Base-by-base conservation (phyloP, 2,329 filamentous ascomycete genomes). In the Ophiocordyceps sinensis region DNA sequence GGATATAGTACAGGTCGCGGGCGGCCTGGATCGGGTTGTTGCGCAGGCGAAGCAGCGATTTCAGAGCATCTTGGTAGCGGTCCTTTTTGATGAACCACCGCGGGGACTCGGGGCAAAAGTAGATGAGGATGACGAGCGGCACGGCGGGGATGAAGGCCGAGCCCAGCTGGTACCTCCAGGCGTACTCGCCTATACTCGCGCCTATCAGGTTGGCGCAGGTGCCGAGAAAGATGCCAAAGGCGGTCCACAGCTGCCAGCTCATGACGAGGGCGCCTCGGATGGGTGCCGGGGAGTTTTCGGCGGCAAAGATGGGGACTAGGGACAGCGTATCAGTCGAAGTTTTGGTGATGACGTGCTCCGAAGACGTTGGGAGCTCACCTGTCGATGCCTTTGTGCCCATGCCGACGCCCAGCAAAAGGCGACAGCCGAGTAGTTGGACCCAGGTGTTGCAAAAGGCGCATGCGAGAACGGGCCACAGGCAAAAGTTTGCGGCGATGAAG, bases 201-300 rank as follows among this genome's bases (percentile, higher is more conserved):
- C 58, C 53, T 55, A 73, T 58, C 65, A 75, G 57, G 67, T 79
- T 78, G 45, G 71, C 71, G 39, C 67, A 72, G 40, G 72, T 79
- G 28, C 78, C 78, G 14, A 77, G 59, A 49, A 76, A 69, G 47
- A 78, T 77, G 37, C 75, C 75, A 51, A 78, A 74, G 2, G 71
- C 70, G 3, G 70, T 77, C 74, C 77, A 82, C 58, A 82, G 64
- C 60, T 88, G 63, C 83, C 84, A 89, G 46, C 78, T 79, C 83
- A 89, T 89, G 47, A 88, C 82, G 15, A 91, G 66, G 8, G 80
- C 82, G 47, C 82, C 82, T 54, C 82, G 75, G 41, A 86, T 79
- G 2, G 67, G 58, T 1, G 81, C 77, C 0, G 82, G 82, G 0
- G 78, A 73, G 43, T 76, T 83, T 57, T 88, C 83, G 2, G 83